Conservation (phyloP, 306 rosid species). For the Prinsepia uniflora region DNA sequence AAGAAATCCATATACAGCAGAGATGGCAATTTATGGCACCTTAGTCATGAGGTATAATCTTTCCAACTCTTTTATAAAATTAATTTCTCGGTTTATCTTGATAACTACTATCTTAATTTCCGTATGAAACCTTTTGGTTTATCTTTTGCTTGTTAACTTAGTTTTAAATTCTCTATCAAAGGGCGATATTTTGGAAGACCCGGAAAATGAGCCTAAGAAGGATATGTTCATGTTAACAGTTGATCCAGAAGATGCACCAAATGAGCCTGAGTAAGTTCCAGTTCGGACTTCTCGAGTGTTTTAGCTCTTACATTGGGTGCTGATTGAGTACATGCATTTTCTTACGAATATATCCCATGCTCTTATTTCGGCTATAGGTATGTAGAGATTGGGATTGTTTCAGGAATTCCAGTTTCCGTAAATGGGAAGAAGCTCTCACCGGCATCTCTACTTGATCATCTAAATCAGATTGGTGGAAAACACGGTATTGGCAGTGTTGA, state of each 20-base stretch:
- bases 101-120: background rate
- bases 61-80: background rate
- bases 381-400: conserved; percentile 64
- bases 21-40: conserved; percentile 97
- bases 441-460: conserved; percentile 66
- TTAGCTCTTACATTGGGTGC: background rate
- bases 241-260: conserved; percentile 88
- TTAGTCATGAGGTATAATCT: conserved; percentile 83
- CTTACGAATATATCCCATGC: background rate
- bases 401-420: conserved; percentile 73
- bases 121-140: background rate
- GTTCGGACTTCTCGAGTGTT: background rate
- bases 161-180: conserved; percentile 11
- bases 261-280: conserved; percentile 65
- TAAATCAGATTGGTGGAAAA: conserved; percentile 77
- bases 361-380: conserved; percentile 44
- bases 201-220: conserved; percentile 76
- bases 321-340: no score
- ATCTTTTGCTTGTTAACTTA: background rate
- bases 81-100: background rate
- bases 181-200: conserved; percentile 98
- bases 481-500: conserved; percentile 87
- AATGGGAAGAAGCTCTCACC: conserved; percentile 75
- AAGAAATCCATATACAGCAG: conserved; percentile 96
- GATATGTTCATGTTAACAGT: conserved; percentile 91